phyloP scores from a whole-genome alignment of 1,139 yeast species.

The Magnusiomyces sp. region DNA sequence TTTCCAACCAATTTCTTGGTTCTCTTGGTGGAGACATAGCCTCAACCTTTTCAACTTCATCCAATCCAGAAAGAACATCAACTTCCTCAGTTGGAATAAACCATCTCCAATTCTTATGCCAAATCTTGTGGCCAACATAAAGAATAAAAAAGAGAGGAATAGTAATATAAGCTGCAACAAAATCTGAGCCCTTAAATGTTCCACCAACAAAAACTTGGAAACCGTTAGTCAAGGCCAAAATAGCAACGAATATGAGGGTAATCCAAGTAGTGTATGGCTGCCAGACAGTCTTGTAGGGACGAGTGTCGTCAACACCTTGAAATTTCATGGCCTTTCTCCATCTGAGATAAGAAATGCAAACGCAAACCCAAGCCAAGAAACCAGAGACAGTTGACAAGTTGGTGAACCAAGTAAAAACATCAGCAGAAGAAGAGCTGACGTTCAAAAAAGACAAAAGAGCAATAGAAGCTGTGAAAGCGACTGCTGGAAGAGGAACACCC shows the following conservation, averaged over 20 bases:
- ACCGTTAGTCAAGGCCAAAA: slow-evolving; percentile 60
- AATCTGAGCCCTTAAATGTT: slow-evolving; percentile 42
- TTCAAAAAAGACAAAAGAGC: slow-evolving; percentile 37
- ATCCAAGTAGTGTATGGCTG: slow-evolving; percentile 44
- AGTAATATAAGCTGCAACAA: slow-evolving; percentile 48
- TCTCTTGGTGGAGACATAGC: slow-evolving; percentile 30
- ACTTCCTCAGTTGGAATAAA: slow-evolving; percentile 37
- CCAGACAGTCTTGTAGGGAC: slow-evolving; percentile 38
- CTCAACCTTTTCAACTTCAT: slow-evolving; percentile 42
- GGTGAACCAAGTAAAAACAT: slow-evolving; percentile 40
- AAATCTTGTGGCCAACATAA: slow-evolving; percentile 45
- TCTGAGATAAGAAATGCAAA: slow-evolving; percentile 41
- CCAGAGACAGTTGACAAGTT: slow-evolving; percentile 40
- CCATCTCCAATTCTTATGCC: slow-evolving; percentile 38
- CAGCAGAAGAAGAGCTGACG: slow-evolving; percentile 39
- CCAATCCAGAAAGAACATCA: slow-evolving; percentile 45
- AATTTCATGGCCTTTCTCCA: slow-evolving; percentile 44
- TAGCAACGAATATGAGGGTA: slow-evolving; percentile 37
- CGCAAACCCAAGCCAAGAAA: slow-evolving; percentile 39
- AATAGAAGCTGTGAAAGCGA: slow-evolving; percentile 25
- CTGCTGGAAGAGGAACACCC: slow-evolving; percentile 39
- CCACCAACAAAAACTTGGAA: slow-evolving; percentile 52
- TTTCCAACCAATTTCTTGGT: slow-evolving; percentile 34
- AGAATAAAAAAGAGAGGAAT: slow-evolving; percentile 40
- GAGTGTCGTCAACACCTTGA: slow-evolving; percentile 22